Percentiles rank a stretch among this genome's conserved stretches.
phyloP scores from a whole-genome alignment of 2,329 filamentous ascomycete genomes.

The Fusarium redolens region DNA sequence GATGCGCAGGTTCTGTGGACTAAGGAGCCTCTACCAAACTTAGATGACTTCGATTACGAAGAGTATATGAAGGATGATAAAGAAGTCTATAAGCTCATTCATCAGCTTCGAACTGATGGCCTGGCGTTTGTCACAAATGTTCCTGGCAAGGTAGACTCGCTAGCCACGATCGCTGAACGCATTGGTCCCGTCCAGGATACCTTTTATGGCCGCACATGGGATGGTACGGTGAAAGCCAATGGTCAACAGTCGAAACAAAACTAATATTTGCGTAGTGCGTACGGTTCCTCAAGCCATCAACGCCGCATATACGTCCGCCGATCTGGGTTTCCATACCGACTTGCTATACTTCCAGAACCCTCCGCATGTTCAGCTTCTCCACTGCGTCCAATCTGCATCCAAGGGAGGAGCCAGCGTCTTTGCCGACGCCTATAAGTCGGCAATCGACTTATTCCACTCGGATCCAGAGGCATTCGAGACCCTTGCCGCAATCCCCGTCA shows the following conservation, averaged over 20 bases:
- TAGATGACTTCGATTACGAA: neutral
- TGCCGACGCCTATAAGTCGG: neutral
- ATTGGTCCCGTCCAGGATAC: neutral
- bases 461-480: neutral
- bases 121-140: neutral
- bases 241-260: neutral
- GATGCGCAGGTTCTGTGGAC: neutral
- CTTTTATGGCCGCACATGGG: neutral
- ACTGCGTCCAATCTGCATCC: neutral
- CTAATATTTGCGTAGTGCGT: neutral
- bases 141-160: neutral
- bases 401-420: neutral
- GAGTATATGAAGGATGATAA: neutral
- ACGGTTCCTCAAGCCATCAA: neutral
- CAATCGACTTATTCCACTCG: neutral
- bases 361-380: neutral
- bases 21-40: neutral
- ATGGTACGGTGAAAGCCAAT: neutral
- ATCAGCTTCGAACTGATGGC: neutral
- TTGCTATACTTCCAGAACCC: neutral
- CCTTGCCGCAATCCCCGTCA: slow-evolving; percentile 1
- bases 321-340: neutral
- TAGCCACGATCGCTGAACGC: neutral
- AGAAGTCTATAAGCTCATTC: neutral
- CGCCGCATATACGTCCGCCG: neutral